Evolutionary conservation across 768 basidiomycete species (phyloP).

Genomic region (Pleurotus giganteus): DNA sequence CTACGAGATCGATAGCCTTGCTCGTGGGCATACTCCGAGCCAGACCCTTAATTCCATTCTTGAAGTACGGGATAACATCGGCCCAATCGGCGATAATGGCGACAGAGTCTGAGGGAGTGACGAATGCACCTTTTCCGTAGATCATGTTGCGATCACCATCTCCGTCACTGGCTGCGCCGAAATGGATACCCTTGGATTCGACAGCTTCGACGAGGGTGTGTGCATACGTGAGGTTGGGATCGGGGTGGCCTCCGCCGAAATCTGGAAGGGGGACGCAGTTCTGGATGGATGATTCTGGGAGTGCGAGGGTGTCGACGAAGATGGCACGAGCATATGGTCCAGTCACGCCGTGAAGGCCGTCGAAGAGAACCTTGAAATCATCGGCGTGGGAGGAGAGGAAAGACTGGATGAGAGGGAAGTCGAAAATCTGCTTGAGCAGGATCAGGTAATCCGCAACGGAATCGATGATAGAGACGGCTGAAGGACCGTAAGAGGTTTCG

Average conservation of each 20-base stretch:
- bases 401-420: conserved; percentile 86
- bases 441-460: conserved; percentile 86
- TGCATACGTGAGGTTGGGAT: conserved; percentile 98
- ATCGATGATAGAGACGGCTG: conserved; percentile 89
- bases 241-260: conserved; percentile 97
- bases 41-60: conserved; percentile 90
- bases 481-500: conserved; percentile 75
- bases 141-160: conserved; percentile 99
- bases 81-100: conserved; percentile 99
- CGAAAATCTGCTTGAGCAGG: conserved; percentile 87
- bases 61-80: conserved; percentile 88
- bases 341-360: conserved; percentile 94
- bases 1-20: conserved; percentile 95
- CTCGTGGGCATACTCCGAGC: conserved; percentile 98
- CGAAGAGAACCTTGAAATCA: conserved; percentile 87
- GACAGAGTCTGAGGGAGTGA: conserved; percentile 96
- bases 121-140: conserved; percentile 96
- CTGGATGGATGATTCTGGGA: conserved; percentile 79
- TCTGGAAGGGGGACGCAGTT: conserved; percentile 91
- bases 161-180: conserved; percentile 96
- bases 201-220: conserved; percentile 91
- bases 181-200: conserved; percentile 80
- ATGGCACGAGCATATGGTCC: conserved; percentile 94
- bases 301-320: conserved; percentile 78
- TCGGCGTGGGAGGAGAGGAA: conserved; percentile 73